Conservation (phyloP, 805 yeast genomes). For the Torulaspora microellipsoides region DNA sequence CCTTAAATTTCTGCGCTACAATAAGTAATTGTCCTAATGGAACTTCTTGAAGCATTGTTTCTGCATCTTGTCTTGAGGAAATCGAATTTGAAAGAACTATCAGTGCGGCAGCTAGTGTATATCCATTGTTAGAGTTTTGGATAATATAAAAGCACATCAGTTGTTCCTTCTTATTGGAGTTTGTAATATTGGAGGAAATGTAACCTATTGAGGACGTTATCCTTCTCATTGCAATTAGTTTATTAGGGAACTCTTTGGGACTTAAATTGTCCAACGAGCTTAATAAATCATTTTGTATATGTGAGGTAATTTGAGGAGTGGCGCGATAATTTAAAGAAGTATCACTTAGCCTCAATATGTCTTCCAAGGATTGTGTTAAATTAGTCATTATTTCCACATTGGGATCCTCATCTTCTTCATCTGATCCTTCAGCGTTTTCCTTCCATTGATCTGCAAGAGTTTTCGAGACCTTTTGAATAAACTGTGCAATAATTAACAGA, state of each 20-base stretch:
- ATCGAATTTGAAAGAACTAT: constrained; percentile 29
- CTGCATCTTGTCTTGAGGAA: constrained; percentile 19
- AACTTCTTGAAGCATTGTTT: constrained; percentile 14
- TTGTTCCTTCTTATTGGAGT: constrained; percentile 21
- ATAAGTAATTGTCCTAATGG: constrained; percentile 15
- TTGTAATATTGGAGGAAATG: constrained; percentile 25
- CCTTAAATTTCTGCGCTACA: constrained; percentile 16
- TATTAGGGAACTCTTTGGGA: constrained; percentile 23
- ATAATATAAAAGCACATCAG: constrained; percentile 15
- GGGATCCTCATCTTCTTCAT: constrained; percentile 22
- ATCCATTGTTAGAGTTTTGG: constrained; percentile 14
- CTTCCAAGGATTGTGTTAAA: constrained; percentile 22
- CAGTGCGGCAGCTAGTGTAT: constrained; percentile 24
- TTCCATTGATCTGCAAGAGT: constrained; percentile 8
- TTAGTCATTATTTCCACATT: constrained; percentile 20
- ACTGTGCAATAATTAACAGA: constrained; percentile 11
- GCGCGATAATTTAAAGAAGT: constrained; percentile 12
- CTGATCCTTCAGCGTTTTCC: constrained; percentile 9
- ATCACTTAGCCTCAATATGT: constrained; percentile 14
- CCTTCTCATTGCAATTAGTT: constrained; percentile 32
- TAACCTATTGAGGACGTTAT: constrained; percentile 24
- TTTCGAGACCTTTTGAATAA: constrained; percentile 12
- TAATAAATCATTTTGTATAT: constrained; percentile 20
- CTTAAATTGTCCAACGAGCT: constrained; percentile 15
- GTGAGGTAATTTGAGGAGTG: neutral